Evolutionary conservation across 2,329 filamentous ascomycete genomes (phyloP).

Genomic region (Epichloe brachyelytri): DNA sequence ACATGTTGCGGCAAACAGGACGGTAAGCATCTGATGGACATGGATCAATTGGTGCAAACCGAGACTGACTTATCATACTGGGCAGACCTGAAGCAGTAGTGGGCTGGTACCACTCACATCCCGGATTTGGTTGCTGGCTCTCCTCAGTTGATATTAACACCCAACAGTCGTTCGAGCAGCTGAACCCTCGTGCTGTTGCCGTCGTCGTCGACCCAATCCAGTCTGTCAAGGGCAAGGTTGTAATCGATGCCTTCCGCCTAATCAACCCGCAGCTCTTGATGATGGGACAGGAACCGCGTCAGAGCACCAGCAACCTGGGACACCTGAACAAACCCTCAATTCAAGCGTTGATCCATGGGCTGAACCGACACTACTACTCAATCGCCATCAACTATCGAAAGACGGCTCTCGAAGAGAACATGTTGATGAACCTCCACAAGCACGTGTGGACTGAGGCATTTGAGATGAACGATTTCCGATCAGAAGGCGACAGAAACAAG

Average conservation of each 20-base stretch:
- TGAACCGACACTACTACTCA: slow-evolving; percentile 98
- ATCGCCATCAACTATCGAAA: slow-evolving; percentile 98
- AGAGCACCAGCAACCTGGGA: slow-evolving; percentile 94
- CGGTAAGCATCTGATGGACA: slow-evolving; percentile 42
- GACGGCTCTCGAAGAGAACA: slow-evolving; percentile 95
- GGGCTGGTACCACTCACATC: slow-evolving; percentile 99
- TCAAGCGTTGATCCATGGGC: slow-evolving; percentile 92
- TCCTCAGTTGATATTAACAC: slow-evolving; percentile 99
- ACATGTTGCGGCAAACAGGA: slow-evolving; percentile 96
- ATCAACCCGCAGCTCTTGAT: slow-evolving; percentile 97
- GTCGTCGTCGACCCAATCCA: slow-evolving; percentile 98
- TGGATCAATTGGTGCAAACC: background rate
- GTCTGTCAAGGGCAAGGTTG: slow-evolving; percentile 98
- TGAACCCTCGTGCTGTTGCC: slow-evolving; percentile 90
- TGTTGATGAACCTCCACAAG: slow-evolving; percentile 99
- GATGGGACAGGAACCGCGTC: slow-evolving; percentile 93
- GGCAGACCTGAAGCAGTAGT: slow-evolving; percentile 86
- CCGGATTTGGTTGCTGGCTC: slow-evolving; percentile 97
- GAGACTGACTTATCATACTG: background rate
- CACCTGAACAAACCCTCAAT: slow-evolving; percentile 99
- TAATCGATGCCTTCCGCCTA: slow-evolving; percentile 96
- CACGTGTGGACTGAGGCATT: slow-evolving; percentile 98
- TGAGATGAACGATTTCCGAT: slow-evolving; percentile 89
- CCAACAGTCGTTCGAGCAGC: slow-evolving; percentile 98
- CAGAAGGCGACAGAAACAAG: slow-evolving; percentile 74